These are phyloP conservation scores for Aegilops speltoides DNA, from an alignment of 176 grass and related monocot genomes.

Conservation along the genomic window DNA sequence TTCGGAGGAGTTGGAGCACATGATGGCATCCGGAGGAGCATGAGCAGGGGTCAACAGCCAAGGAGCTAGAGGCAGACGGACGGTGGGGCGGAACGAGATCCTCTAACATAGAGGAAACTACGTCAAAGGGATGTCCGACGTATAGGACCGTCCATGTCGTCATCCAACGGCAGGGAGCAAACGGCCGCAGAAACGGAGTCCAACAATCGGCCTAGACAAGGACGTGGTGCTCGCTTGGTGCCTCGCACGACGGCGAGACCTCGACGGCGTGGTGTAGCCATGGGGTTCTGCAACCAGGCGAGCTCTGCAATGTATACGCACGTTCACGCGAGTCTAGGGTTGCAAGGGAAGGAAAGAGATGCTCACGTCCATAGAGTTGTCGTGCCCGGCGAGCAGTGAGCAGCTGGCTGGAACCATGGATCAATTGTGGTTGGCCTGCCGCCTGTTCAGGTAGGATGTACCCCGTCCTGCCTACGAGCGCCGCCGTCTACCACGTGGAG, in stretches of 20 bases:
- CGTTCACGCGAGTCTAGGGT: too few species aligned
- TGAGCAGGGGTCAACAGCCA: too few species aligned
- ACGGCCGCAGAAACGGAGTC: background rate
- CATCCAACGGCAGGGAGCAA: background rate
- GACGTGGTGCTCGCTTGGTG: background rate
- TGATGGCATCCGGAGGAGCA: too few species aligned
- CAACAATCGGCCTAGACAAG: background rate
- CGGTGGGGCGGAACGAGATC: background rate
- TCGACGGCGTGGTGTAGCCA: background rate
- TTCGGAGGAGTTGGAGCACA: too few species aligned
- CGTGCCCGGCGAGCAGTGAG: background rate
- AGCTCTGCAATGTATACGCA: too few species aligned
- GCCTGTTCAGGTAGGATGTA: background rate
- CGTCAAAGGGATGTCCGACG: background rate
- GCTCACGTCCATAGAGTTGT: too few species aligned
- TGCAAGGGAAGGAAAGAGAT: too few species aligned
- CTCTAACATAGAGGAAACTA: background rate
- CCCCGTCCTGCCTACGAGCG: background rate
- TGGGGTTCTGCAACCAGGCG: background rate
- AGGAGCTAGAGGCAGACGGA: too few species aligned
- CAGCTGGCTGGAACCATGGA: background rate
- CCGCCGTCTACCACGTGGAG: background rate
- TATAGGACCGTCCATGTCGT: background rate
- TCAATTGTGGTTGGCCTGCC: background rate
- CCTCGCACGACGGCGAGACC: background rate